Evolutionary conservation across 345 rosid genomes (phyloP).

Genomic region (Cardamine chenopodiifolia): DNA sequence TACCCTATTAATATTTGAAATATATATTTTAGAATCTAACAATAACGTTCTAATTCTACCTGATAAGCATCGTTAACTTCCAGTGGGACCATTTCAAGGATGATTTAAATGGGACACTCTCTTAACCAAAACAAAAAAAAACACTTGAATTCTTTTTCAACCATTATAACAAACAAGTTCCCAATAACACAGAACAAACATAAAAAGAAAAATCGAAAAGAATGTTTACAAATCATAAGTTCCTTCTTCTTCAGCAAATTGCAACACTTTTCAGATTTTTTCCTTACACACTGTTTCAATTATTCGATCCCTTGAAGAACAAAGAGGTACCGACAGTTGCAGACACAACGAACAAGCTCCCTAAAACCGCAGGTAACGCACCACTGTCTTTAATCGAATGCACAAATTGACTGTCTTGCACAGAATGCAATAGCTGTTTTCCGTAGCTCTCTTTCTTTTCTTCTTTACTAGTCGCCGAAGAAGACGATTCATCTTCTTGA

Average conservation of each 20-base stretch:
- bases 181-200: slow-evolving; percentile 7
- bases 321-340: slow-evolving; percentile 42
- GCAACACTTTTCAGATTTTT: not conserved
- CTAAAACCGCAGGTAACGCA: slow-evolving; percentile 36
- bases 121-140: not conserved
- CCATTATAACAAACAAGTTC: not conserved
- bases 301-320: slow-evolving; percentile 39
- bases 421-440: slow-evolving; percentile 26
- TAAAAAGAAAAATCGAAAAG: not conserved
- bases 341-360: slow-evolving; percentile 41
- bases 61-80: not conserved
- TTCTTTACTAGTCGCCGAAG: slow-evolving; percentile 24
- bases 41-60: not conserved
- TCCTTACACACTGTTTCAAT: slow-evolving; percentile 10
- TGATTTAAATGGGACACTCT: not conserved
- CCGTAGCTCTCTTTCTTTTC: slow-evolving; percentile 42
- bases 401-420: slow-evolving; percentile 33
- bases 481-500: slow-evolving; percentile 30
- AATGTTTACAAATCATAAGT: slow-evolving; percentile 10
- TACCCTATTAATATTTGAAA: not conserved
- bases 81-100: not conserved
- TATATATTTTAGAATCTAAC: not conserved
- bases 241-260: not conserved
- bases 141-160: not conserved
- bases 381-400: slow-evolving; percentile 32